Evolutionary conservation across 441 rosid species (phyloP).

Genomic region (Gossypium laxum): DNA sequence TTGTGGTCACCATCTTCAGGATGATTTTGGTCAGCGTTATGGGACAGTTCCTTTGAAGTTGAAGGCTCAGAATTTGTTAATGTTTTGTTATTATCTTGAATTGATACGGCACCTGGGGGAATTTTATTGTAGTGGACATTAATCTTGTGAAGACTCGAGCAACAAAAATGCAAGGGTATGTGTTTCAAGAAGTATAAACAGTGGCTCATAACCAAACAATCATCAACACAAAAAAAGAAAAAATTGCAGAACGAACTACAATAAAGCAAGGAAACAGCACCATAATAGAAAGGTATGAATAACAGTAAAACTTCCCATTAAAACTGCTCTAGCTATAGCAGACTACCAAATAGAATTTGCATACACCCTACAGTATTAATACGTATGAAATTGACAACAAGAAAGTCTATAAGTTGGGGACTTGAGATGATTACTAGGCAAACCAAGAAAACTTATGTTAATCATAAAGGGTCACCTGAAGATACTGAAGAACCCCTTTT

Average conservation of each 20-base stretch:
- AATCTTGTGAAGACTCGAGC: neutral
- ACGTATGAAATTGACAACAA: neutral
- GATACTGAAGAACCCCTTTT: slow-evolving; percentile 22
- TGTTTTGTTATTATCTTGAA: slow-evolving; percentile 13
- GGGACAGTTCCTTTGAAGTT: slow-evolving; percentile 13
- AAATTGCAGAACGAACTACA: neutral
- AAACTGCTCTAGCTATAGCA: neutral
- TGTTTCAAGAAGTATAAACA: neutral
- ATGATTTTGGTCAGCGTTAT: slow-evolving; percentile 13
- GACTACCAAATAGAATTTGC: slow-evolving; percentile 1
- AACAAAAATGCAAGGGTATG: neutral
- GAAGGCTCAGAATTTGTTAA: slow-evolving; percentile 17
- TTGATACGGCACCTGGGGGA: slow-evolving; percentile 19
- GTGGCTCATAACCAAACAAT: neutral
- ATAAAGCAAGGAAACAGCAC: neutral
- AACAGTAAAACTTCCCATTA: neutral
- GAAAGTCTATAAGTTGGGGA: neutral
- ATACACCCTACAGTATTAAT: neutral
- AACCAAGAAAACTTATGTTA: neutral
- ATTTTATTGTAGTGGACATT: neutral
- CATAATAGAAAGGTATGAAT: neutral
- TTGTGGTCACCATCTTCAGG: slow-evolving; percentile 22
- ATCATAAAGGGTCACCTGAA: slow-evolving; percentile 38
- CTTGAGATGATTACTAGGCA: neutral
- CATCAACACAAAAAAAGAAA: neutral